Evolutionary conservation across 139 green algal genomes (phyloP), one percentile per base, ranked within the genome.

Genomic region (Coelastrella sp.): DNA sequence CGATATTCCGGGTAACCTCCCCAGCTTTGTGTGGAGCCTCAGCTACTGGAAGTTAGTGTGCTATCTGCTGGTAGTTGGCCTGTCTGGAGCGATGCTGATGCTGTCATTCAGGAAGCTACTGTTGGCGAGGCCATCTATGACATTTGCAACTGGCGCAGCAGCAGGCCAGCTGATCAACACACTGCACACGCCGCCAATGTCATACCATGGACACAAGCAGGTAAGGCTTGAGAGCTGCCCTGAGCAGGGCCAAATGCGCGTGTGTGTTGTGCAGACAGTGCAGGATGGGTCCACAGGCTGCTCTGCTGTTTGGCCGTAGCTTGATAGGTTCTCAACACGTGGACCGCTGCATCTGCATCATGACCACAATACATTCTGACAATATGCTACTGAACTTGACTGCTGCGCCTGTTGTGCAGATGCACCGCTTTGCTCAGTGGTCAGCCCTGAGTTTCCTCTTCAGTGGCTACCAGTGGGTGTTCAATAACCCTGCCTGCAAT

Each of bases 391-490:
- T 47, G 32, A 47, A 47, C 32, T 47, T 47, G 32, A 47, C 32
- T 47, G 32, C 32, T 47, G 32, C 32, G 32, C 32, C 13, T 32
- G 19, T 59, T 3, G 58, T 47, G 7, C 85, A 86, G 87, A 86
- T 86, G 77, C 13, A 73, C 19, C 87, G 87, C 78, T 91, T 91
- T n/a, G 17, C 47, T 4, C 87, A 91, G 65, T 91, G 87, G 87
- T 74, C 59, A 8, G 47, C 56, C 65, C 80, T 91, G 78, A 82
- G 65, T 64, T 87, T 91, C 47, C 19, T 86, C 8, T 78, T 91
- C 78, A 91, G 87, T 75, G 87, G 87, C 56, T 91, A 91, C 47
- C 77, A 91, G 66, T 91, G 87, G 87, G 56, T 91, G 47, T 91
- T 91, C 87, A 91, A 81, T 78, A 87, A 91, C 65, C 87, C 87